phyloP scores from a whole-genome alignment of 768 basidiomycete species.

The Pisolithus albus region DNA sequence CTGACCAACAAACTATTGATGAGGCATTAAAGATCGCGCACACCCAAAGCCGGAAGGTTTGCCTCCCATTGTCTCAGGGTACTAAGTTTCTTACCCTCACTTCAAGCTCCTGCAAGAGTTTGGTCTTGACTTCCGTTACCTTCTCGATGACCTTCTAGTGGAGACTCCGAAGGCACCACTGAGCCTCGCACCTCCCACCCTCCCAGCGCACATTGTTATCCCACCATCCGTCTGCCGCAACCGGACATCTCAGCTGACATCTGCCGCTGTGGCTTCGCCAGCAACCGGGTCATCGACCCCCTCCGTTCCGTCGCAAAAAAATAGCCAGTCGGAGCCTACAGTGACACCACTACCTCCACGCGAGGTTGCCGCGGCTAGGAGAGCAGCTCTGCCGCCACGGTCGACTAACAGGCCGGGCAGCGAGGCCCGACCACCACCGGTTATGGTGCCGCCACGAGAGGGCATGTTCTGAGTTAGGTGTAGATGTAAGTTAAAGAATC shows the following conservation, averaged over 20 bases:
- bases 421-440: constrained; percentile 40
- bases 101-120: constrained; percentile 80
- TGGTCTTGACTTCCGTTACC: constrained; percentile 88
- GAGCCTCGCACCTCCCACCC: constrained; percentile 14
- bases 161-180: constrained; percentile 39
- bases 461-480: constrained; percentile 49
- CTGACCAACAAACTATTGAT: constrained; percentile 60
- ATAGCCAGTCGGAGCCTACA: constrained; percentile 22
- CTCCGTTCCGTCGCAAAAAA: constrained; percentile 21
- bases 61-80: constrained; percentile 5
- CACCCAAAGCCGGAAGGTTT: constrained; percentile 77
- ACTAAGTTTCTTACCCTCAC: not conserved
- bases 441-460: constrained; percentile 49
- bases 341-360: constrained; percentile 22
- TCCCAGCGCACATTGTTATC: constrained; percentile 23
- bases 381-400: constrained; percentile 55
- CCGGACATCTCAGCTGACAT: constrained; percentile 10
- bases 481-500: not conserved
- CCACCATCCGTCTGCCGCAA: constrained; percentile 13
- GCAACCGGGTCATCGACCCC: constrained; percentile 14
- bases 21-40: constrained; percentile 76
- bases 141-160: constrained; percentile 70
- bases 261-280: not conserved
- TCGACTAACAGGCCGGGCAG: constrained; percentile 64
- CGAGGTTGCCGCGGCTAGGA: constrained; percentile 22